Evolutionary conservation across 805 yeast genomes (phyloP).

Genomic region (Cyberlindnera maritima): DNA sequence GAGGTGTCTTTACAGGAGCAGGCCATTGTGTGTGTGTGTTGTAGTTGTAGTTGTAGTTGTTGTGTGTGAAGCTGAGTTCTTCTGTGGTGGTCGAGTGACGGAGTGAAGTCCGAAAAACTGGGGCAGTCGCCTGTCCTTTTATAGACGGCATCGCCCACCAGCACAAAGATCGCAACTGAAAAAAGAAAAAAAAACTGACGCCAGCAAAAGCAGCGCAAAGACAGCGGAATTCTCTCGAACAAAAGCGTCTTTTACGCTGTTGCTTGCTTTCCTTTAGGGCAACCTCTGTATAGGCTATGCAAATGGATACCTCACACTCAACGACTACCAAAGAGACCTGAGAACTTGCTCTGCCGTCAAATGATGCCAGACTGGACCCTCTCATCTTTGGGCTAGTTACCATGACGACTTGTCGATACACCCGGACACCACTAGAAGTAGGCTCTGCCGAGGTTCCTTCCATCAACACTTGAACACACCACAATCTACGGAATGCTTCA

Average conservation of each 20-base stretch:
- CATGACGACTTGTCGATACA: no score
- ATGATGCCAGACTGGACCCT: no score
- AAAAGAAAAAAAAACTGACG: neutral
- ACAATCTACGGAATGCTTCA: no score
- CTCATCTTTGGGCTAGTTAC: no score
- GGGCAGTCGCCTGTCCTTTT: neutral
- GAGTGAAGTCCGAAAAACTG: neutral
- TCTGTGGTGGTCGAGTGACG: neutral
- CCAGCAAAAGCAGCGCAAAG: slow-evolving; percentile 2
- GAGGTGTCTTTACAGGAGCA: slow-evolving; percentile 7
- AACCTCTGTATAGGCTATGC: no score
- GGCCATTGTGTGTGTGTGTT: slow-evolving; percentile 4
- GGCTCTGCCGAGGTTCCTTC: no score
- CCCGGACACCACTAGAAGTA: no score
- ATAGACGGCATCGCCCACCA: neutral
- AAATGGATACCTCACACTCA: no score
- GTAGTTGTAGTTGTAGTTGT: neutral
- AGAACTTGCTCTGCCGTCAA: no score
- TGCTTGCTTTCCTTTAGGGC: neutral
- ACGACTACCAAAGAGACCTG: no score
- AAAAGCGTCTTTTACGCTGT: neutral
- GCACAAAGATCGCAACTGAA: slow-evolving; percentile 3
- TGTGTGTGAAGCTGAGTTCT: neutral
- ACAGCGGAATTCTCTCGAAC: slow-evolving; percentile 1
- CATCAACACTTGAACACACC: no score